A percentile compares a stretch with the other conserved stretches of the same genome.
phyloP scores from a whole-genome alignment of 2,329 filamentous ascomycete genomes.

The Ceratocystiopsis minuta region DNA sequence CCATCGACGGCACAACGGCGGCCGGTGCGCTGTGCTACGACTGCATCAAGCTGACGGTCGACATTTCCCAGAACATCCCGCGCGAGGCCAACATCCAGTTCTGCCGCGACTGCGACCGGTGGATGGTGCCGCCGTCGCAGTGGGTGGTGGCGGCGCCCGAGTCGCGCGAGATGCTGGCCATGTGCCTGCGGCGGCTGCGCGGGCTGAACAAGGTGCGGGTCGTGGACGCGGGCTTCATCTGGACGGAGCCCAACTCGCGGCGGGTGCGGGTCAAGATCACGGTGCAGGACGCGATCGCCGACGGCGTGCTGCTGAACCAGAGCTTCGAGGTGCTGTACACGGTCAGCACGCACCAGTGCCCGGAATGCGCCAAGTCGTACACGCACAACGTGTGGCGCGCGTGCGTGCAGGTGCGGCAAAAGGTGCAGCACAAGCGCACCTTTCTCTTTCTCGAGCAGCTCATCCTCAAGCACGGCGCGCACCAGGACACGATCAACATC shows the following conservation, averaged over 20 bases:
- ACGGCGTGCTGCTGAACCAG: constrained; percentile 63
- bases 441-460: constrained; percentile 67
- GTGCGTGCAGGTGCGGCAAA: constrained; percentile 85
- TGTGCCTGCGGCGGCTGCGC: constrained; percentile 76
- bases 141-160: constrained; percentile 78
- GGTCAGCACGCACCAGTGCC: constrained; percentile 81
- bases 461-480: constrained; percentile 83
- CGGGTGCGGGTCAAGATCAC: constrained; percentile 91
- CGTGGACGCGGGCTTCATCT: constrained; percentile 90
- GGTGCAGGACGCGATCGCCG: constrained; percentile 53
- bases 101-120: constrained; percentile 88
- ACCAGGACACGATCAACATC: constrained; percentile 85
- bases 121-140: constrained; percentile 68
- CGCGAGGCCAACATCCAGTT: constrained; percentile 79
- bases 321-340: constrained; percentile 89
- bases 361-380: constrained; percentile 88
- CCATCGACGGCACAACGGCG: constrained; percentile 78
- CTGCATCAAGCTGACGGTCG: constrained; percentile 85
- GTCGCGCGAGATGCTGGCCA: constrained; percentile 76
- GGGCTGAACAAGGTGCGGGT: constrained; percentile 82
- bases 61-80: constrained; percentile 82
- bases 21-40: constrained; percentile 86
- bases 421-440: constrained; percentile 74
- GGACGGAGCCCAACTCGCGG: constrained; percentile 93
- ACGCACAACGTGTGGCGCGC: constrained; percentile 69